Conservation (phyloP, 2,329 filamentous ascomycete genomes). For the Periconia sp. region DNA sequence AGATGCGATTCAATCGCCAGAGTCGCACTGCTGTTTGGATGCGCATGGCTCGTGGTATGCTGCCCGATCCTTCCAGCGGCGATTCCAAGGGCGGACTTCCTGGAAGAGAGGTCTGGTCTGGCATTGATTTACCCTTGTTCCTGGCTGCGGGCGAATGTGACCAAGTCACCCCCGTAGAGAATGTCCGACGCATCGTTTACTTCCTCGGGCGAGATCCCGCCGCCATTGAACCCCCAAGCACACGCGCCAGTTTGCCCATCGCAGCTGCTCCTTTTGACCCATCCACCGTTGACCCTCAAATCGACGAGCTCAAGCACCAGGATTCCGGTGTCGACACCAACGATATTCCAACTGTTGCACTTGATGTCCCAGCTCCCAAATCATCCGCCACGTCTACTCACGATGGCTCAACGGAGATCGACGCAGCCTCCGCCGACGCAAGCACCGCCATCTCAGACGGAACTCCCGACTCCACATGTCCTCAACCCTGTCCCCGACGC, state of each 20-base stretch:
- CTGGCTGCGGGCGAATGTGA: constrained; percentile 80
- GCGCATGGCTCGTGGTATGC: constrained; percentile 72
- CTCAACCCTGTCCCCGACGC: constrained; percentile 18
- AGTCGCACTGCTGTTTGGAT: constrained; percentile 81
- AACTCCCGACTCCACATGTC: constrained; percentile 15
- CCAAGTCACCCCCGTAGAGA: constrained; percentile 69
- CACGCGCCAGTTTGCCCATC: constrained; percentile 48
- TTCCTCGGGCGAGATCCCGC: constrained; percentile 44
- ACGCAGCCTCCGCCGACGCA: constrained; percentile 1
- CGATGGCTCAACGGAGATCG: constrained; percentile 14
- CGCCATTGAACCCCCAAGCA: constrained; percentile 31
- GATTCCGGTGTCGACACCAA: constrained; percentile 36
- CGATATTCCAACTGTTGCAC: constrained; percentile 26
- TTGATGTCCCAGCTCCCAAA: constrained; percentile 15
- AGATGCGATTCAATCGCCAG: constrained; percentile 77
- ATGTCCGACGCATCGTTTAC: constrained; percentile 67
- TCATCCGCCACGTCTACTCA: constrained; percentile 20
- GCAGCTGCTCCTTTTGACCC: constrained; percentile 53
- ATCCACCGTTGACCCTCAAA: constrained; percentile 16
- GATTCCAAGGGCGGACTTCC: constrained; percentile 66
- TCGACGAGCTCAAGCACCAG: constrained; percentile 32
- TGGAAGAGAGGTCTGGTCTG: constrained; percentile 70
- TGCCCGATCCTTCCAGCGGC: constrained; percentile 56
- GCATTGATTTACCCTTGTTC: constrained; percentile 72
- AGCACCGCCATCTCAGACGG: constrained; percentile 39